These are phyloP conservation scores for Rhizophagus clarus DNA, from an alignment of 192 early-diverging fungal genomes.

Conservation along the genomic window DNA sequence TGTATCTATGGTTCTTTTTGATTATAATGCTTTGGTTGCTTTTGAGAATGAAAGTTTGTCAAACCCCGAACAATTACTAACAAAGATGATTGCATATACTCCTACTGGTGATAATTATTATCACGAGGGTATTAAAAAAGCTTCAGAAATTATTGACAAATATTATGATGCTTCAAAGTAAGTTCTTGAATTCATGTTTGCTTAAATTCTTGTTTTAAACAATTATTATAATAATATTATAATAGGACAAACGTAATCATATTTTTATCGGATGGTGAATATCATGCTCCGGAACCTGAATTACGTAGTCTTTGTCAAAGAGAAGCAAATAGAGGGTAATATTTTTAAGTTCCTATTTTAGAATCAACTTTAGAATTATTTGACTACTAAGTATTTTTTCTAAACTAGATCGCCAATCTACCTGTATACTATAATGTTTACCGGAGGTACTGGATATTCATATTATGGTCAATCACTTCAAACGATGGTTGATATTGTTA, in stretches of 20 bases:
- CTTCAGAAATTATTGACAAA: constrained; percentile 6
- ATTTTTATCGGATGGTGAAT: constrained; percentile 31
- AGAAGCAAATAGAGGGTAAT: constrained; percentile 20
- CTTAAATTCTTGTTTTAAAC: too few relatives aligned
- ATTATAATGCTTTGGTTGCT: not conserved
- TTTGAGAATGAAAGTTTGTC: constrained; percentile 27
- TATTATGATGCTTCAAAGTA: constrained; percentile 23
- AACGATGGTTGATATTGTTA: constrained; percentile 21
- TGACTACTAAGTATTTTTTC: not conserved
- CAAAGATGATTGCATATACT: constrained; percentile 13
- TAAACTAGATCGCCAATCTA: not conserved
- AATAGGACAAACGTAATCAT: constrained; percentile 19
- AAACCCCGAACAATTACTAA: not conserved
- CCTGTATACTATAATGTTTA: constrained; percentile 21
- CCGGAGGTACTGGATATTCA: not conserved
- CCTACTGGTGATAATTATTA: not conserved
- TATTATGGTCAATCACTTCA: constrained; percentile 1
- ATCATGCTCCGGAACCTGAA: not conserved
- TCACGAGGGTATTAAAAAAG: constrained; percentile 12
- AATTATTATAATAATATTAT: too few relatives aligned
- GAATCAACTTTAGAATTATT: not conserved
- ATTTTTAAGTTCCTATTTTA: not conserved
- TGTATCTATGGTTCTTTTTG: constrained; percentile 29
- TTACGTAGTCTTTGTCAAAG: constrained; percentile 1
- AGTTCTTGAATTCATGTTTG: not conserved